phyloP scores from a whole-genome alignment of 2,329 filamentous ascomycete genomes.

The Podosphaera fusca region DNA sequence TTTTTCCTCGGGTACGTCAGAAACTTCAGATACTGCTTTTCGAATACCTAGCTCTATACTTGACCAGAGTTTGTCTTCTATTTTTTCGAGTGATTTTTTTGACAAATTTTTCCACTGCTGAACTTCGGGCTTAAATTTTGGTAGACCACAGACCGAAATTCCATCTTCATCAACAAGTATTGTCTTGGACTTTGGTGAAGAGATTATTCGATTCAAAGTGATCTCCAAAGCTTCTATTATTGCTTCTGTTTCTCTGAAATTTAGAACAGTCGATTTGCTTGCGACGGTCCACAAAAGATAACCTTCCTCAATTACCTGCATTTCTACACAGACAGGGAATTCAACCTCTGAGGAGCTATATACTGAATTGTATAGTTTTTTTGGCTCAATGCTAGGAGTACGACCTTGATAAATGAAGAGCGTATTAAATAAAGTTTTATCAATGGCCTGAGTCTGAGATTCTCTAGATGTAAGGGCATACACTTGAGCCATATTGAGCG shows the following conservation, averaged over 20 bases:
- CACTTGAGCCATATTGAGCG: slow-evolving; percentile 45
- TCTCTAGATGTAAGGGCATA: slow-evolving; percentile 19
- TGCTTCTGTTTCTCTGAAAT: slow-evolving; percentile 20
- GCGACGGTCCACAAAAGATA: slow-evolving; percentile 47
- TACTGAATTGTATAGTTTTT: slow-evolving; percentile 11
- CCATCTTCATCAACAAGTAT: slow-evolving; percentile 27
- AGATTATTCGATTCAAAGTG: slow-evolving; percentile 32
- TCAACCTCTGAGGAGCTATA: slow-evolving; percentile 44
- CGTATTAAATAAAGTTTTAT: slow-evolving; percentile 33
- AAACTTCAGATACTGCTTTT: slow-evolving; percentile 29
- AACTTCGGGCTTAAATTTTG: slow-evolving; percentile 17
- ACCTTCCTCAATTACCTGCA: slow-evolving; percentile 34
- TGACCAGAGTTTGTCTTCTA: slow-evolving; percentile 16
- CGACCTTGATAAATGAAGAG: slow-evolving; percentile 43
- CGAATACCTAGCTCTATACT: slow-evolving; percentile 19
- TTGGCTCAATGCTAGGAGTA: slow-evolving; percentile 7
- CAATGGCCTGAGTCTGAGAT: slow-evolving; percentile 3
- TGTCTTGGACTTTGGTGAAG: slow-evolving; percentile 23
- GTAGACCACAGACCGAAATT: slow-evolving; percentile 43
- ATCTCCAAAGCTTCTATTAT: slow-evolving; percentile 37
- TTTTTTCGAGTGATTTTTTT: neutral
- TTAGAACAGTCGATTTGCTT: slow-evolving; percentile 34
- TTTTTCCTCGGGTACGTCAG: slow-evolving; percentile 30
- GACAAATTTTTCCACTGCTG: neutral
- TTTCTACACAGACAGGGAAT: slow-evolving; percentile 62